Evolutionary conservation across 192 early-diverging fungal genomes (phyloP), one percentile per base, ranked within the genome.

Genomic region (Cetraspora pellucida): DNA sequence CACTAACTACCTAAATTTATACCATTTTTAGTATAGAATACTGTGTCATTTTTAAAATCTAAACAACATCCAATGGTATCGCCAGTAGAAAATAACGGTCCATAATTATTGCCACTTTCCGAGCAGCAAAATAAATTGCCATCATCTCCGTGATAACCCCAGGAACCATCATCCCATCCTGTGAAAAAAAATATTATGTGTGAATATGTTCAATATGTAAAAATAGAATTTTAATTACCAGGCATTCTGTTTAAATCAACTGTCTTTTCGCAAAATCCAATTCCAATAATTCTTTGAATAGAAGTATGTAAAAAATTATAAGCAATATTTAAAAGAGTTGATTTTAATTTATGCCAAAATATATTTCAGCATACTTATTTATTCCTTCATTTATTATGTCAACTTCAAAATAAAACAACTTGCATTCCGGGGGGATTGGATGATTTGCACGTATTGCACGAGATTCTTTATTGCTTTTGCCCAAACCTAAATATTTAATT

Each of bases 1-100:
- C 2, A 54, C 27, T 63, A 25, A 37, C 1, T 76, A 83, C 85
- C 91, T 21, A 95, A 87, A 71, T 87, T 87, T 13, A 88, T 79
- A 14, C 98, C 98, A 79, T 98, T 98, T 76, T 93, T 95, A 7
- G 96, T 98, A 79, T 94, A 99, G 77, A 96, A 96, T 8, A 91
- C 83, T 10, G 89, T 87, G 65, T 81, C 86, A 65, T 87, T 84
- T 63, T 82, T 72, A 84, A 96, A 96, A 79, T 98, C 95, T 25
- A 99, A 81, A 7, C 95, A 89, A 78, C 96, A 98, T 14, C 98
- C 98, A 76, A 97, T 91, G 91, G 98, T 16, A 84, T 86, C 8
- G 96, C 95, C 37, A 7, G 37, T 37, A 37, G 37, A 37, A 1
- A 37, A 37, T 7, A 0, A 37, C 1, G 37, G 37, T 3, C 98